Evolutionary conservation across 1,284 basidiomycete genomes (phyloP), one percentile per base, ranked within the genome.

Genomic region (Serendipita sp.): DNA sequence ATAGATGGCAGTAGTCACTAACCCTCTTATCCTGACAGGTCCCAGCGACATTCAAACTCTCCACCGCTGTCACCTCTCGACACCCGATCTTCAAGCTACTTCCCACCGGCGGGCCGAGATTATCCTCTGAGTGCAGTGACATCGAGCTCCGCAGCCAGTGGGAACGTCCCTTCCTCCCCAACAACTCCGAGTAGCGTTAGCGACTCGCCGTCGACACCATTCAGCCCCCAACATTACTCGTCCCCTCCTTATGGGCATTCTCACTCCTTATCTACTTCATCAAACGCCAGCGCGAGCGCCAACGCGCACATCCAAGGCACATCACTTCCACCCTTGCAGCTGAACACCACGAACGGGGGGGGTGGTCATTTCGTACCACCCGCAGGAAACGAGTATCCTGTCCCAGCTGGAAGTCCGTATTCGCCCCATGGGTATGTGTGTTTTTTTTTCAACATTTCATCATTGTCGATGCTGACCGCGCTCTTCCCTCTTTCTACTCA

Each of bases 101-200:
- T 58, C 53, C 53, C 53, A 32, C 15, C 53, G 53, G 32, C 17
- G 12, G 29, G 34, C 15, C 53, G 53, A n/a, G 53, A 58, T 32
- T 58, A 58, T 34, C 53, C 53, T 58, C 29, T 58, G 53, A 58
- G 53, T 32, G 53, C 53, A 34, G 53, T 58, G 10, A 58, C 26
- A 32, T 58, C 53, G n/a, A 49, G 45, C n/a, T 49, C 45, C 29
- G 45, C 45, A 17, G 45, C 45, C 17, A 49, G 45, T 34, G 53
- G 53, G n/a, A 30, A 30, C 26, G 53, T 30, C 17, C 53, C 53
- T 10, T 58, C 53, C 29, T 58, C 53, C n/a, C 53, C 53, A 35
- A 58, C 53, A 32, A 58, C 53, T 58, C 53, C 53, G 26, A 58
- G 53, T 34, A 58, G 53, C 53, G 26, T 58, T 17, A 58, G 53